Evolutionary conservation across 164 flowering plant genomes (phyloP).

Genomic region (Warburgia ugandensis): DNA sequence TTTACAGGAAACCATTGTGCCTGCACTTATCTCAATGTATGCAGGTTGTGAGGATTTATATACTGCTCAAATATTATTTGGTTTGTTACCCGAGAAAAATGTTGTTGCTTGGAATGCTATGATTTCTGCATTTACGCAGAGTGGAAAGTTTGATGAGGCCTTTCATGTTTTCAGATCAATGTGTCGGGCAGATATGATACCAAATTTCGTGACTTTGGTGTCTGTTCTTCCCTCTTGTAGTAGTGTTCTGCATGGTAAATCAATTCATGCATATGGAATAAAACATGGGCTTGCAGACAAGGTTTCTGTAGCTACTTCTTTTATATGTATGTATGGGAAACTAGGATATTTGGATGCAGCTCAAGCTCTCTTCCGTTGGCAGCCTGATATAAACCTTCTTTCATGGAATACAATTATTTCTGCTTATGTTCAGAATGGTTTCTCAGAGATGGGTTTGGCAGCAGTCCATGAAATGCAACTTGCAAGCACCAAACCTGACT

Average conservation of each 20-base stretch:
- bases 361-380: slow-evolving; percentile 8
- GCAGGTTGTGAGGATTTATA: slow-evolving; percentile 11
- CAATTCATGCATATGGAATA: slow-evolving; percentile 18
- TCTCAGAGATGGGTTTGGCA: slow-evolving; percentile 19
- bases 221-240: slow-evolving; percentile 18
- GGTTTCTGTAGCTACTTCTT: slow-evolving; percentile 13
- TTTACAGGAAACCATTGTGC: slow-evolving; percentile 10
- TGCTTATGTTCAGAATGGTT: slow-evolving; percentile 17
- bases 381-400: slow-evolving; percentile 11
- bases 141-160: slow-evolving; percentile 12
- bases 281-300: slow-evolving; percentile 18
- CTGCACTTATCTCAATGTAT: slow-evolving; percentile 20
- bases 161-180: slow-evolving; percentile 15
- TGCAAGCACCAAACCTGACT: slow-evolving; percentile 30
- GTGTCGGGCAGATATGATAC: slow-evolving; percentile 8
- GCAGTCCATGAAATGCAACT: slow-evolving; percentile 34
- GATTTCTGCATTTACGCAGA: slow-evolving; percentile 20
- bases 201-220: slow-evolving; percentile 16
- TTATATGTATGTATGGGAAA: slow-evolving; percentile 19
- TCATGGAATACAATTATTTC: slow-evolving; percentile 17
- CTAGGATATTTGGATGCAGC: slow-evolving; percentile 12
- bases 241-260: slow-evolving; percentile 12
- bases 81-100: slow-evolving; percentile 8
- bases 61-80: slow-evolving; percentile 10
- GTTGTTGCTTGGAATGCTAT: slow-evolving; percentile 22